These are phyloP conservation scores for Aphanomyces stellatus DNA, from an alignment of 352 stramenopile genomes.

Conservation along the genomic window DNA sequence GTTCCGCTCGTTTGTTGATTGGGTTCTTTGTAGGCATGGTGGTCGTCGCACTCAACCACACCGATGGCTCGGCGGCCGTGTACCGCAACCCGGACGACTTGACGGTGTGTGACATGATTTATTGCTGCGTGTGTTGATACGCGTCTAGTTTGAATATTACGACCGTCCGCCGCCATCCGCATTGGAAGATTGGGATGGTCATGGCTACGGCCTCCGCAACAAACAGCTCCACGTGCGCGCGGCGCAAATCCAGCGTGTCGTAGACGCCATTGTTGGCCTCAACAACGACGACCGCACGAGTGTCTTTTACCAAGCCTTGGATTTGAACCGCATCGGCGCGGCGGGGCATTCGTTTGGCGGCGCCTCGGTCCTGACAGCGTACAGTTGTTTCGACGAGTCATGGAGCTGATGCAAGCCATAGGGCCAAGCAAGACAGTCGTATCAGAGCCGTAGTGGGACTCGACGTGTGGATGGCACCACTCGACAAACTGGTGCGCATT, in stretches of 20 bases:
- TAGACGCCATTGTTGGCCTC: slow-evolving; percentile 29
- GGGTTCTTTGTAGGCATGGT: slow-evolving; percentile 16
- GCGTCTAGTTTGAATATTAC: slow-evolving; percentile 48
- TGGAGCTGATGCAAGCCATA: not conserved
- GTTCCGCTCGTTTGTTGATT: not conserved
- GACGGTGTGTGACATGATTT: slow-evolving; percentile 15
- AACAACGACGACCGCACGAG: slow-evolving; percentile 17
- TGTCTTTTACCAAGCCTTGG: slow-evolving; percentile 26
- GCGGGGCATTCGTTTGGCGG: slow-evolving; percentile 55
- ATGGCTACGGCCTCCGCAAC: slow-evolving; percentile 51
- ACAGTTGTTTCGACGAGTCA: not conserved
- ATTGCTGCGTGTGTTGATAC: not conserved
- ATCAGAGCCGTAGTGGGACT: slow-evolving; percentile 41
- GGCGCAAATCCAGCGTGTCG: slow-evolving; percentile 34
- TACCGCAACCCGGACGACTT: slow-evolving; percentile 27
- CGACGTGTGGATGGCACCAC: slow-evolving; percentile 56
- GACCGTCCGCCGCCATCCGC: slow-evolving; percentile 38
- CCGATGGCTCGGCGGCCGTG: slow-evolving; percentile 51
- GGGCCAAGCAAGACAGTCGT: slow-evolving; percentile 36
- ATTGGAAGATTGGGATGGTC: slow-evolving; percentile 37
- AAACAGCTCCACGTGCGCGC: slow-evolving; percentile 44
- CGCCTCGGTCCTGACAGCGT: slow-evolving; percentile 41
- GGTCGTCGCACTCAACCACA: slow-evolving; percentile 51
- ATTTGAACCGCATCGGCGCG: slow-evolving; percentile 33
- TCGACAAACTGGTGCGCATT: slow-evolving; percentile 30